Evolutionary conservation across 2,329 filamentous ascomycete genomes (phyloP), one percentile per base, ranked within the genome.

Genomic region (Pseudonectria buxi): DNA sequence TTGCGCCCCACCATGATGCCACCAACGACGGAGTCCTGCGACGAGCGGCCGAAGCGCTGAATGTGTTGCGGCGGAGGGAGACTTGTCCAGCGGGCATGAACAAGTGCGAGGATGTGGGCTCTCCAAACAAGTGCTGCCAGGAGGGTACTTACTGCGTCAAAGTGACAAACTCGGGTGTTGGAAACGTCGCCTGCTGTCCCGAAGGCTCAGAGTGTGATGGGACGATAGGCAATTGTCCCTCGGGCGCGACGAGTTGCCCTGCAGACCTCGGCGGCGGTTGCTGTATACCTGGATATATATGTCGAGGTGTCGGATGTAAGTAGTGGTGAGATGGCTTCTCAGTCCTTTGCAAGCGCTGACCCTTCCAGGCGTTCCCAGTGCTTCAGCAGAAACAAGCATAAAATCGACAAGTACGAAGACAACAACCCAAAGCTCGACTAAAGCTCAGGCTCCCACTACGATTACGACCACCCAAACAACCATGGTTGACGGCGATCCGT

Each of bases 121-220:
- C 74, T 30, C 74, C 82, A 1, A 74, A 86, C 57, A 83, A 81
- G 58, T 92, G 86, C 64, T 92, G 86, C 57, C 64, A 70, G 14
- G 65, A 67, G n/a, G 72, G 68, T 12, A 78, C 82, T 46, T 74
- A 69, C 7, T 92, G 86, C 55, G 77, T 83, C 30, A 59, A 63
- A 15, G 76, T 87, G 4, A 56, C 69, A 24, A 76, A 84, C 55
- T 72, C 73, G 6, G 73, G 72, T 1, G 65, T 81, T 18, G 82
- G 82, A 7, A 73, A 76, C 29, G 77, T 90, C 3, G 85, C 84
- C 3, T 92, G 86, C 59, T 92, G 86, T 60, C 81, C 82, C 0
- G 53, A 65, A 25, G 83, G 83, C 4, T 63, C 67, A 28, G 71
- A 58, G 6, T 90, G 85, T 56, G 71, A 71, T 4, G 81, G 81